A percentile compares a stretch with the other conserved stretches of the same genome.
Conservation (phyloP, 192 early-diverging fungal species). For the Linnemannia elongata region DNA sequence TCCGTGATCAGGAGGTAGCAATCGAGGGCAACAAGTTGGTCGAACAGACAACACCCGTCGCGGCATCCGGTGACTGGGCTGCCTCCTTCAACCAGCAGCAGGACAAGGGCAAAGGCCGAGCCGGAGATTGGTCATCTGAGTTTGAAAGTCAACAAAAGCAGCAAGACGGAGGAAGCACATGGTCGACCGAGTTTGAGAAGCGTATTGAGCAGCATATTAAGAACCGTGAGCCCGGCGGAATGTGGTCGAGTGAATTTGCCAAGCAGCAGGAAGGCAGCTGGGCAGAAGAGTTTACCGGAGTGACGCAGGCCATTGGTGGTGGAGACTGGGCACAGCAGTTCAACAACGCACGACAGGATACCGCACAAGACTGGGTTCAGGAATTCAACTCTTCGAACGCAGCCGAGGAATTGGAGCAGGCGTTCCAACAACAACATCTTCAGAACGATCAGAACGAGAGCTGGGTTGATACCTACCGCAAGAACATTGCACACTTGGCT, state of each 20-base stretch:
- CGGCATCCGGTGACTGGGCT: slow-evolving; percentile 41
- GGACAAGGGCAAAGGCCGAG: slow-evolving; percentile 38
- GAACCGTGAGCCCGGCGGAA: slow-evolving; percentile 63
- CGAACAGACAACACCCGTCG: slow-evolving; percentile 56
- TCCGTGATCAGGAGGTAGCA: slow-evolving; percentile 88
- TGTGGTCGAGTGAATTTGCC: slow-evolving; percentile 71
- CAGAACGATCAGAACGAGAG: slow-evolving; percentile 68
- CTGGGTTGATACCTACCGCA: slow-evolving; percentile 78
- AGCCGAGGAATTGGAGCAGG: slow-evolving; percentile 55
- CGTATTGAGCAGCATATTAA: slow-evolving; percentile 65
- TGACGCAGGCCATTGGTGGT: slow-evolving; percentile 57
- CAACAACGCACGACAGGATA: slow-evolving; percentile 30
- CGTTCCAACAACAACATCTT: slow-evolving; percentile 67
- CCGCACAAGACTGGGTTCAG: slow-evolving; percentile 55
- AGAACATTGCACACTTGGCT: slow-evolving; percentile 77
- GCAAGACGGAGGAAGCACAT: slow-evolving; percentile 63
- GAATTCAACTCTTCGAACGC: slow-evolving; percentile 63
- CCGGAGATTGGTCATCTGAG: slow-evolving; percentile 45
- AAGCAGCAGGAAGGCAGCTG: slow-evolving; percentile 67
- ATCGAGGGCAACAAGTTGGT: slow-evolving; percentile 94
- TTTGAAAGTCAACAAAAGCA: slow-evolving; percentile 44
- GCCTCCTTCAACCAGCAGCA: slow-evolving; percentile 50
- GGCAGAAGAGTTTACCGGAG: slow-evolving; percentile 73
- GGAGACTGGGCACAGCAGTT: slow-evolving; percentile 65
- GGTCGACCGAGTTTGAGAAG: slow-evolving; percentile 80